A percentile compares a stretch with the other conserved stretches of the same genome.
Evolutionary conservation across 2,329 filamentous ascomycete species (phyloP).

Genomic region (Trichoderma harzianum): DNA sequence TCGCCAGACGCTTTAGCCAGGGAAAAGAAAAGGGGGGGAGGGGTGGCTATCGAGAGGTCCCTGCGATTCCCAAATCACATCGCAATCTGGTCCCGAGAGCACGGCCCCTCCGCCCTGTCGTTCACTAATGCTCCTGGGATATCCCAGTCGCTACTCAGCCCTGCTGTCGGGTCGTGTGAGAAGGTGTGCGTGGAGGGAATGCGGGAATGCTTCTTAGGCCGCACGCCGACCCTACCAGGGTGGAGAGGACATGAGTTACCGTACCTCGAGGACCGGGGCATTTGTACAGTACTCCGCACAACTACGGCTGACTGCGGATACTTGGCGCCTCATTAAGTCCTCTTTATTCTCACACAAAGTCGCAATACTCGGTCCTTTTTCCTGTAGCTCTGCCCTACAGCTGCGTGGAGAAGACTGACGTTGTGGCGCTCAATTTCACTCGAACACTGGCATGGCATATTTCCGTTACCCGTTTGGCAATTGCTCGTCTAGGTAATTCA

Average conservation of each 20-base stretch:
- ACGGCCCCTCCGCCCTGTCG: slow-evolving; percentile 11
- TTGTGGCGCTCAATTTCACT: slow-evolving; percentile 4
- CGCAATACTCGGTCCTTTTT: not conserved
- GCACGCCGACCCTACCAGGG: not conserved
- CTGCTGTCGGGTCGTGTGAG: slow-evolving; percentile 17
- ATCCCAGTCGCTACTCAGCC: slow-evolving; percentile 17
- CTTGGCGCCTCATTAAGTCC: not conserved
- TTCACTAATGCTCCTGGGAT: slow-evolving; percentile 6
- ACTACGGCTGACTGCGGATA: slow-evolving; percentile 16
- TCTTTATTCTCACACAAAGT: slow-evolving; percentile 4
- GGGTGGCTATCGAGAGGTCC: not conserved
- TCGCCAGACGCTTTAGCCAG: not conserved
- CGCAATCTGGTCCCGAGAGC: slow-evolving; percentile 17
- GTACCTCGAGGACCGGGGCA: not conserved
- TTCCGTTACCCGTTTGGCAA: not conserved
- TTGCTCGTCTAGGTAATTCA: not conserved
- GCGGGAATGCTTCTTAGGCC: not conserved
- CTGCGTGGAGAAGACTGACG: not conserved
- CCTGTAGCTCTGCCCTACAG: slow-evolving; percentile 13
- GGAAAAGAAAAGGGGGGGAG: not conserved
- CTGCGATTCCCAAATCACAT: slow-evolving; percentile 12
- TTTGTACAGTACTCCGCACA: not conserved
- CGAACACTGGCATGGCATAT: not conserved
- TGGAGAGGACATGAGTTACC: not conserved
- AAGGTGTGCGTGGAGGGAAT: not conserved